A percentile compares a stretch with the other conserved stretches of the same genome.
Evolutionary conservation across 2,329 filamentous ascomycete species (phyloP).

Genomic region (Penicillium sp.): DNA sequence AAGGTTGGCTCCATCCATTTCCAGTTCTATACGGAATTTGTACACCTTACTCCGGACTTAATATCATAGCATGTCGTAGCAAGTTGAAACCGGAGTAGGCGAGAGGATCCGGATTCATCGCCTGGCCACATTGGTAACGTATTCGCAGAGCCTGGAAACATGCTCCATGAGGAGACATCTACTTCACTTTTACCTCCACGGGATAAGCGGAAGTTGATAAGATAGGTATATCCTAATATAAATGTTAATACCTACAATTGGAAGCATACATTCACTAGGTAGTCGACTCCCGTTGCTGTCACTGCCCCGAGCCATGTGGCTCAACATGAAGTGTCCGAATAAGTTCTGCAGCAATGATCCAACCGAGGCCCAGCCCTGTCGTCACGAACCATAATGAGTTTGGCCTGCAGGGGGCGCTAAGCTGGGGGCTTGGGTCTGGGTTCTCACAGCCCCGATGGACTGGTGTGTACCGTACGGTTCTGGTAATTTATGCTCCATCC

Average conservation of each 20-base stretch:
- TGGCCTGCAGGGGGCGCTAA: constrained; percentile 11
- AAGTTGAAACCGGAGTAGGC: no score
- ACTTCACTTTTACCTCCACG: no score
- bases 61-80: background rate
- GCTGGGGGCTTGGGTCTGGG: constrained; percentile 9
- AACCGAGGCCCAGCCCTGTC: background rate
- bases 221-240: background rate
- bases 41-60: background rate
- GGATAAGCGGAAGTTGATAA: background rate
- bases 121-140: no score
- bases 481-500: background rate
- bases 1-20: background rate
- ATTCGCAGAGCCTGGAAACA: no score
- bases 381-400: background rate
- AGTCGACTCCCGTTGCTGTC: background rate
- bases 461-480: constrained; percentile 5
- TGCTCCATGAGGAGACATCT: no score
- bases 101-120: no score
- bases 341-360: background rate
- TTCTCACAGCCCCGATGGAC: constrained; percentile 14
- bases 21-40: background rate
- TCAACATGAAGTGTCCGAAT: background rate
- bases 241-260: background rate
- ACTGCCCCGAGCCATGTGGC: background rate
- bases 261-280: background rate